Evolutionary conservation across 257 asterid species (phyloP).

Genomic region (Solanum neorickii): DNA sequence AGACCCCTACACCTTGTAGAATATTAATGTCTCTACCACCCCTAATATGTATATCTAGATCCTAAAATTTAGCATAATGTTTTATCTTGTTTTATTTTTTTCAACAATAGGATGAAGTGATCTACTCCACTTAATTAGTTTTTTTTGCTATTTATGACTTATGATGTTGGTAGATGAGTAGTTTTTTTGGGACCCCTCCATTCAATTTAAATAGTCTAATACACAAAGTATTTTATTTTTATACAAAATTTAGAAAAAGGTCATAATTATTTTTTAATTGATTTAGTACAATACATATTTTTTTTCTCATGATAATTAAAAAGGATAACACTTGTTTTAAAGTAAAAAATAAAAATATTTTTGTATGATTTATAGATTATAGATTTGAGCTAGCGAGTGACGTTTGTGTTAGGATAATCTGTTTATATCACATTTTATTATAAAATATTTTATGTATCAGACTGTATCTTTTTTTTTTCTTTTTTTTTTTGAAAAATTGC

Average conservation of each 20-base stretch:
- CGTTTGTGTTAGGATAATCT: background rate
- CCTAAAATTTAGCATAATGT: background rate
- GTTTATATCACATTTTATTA: background rate
- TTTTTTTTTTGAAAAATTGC: background rate
- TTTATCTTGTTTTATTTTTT: background rate
- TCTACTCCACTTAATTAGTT: background rate
- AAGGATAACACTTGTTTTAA: background rate
- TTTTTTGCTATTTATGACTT: background rate
- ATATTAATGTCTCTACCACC: background rate
- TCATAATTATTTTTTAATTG: background rate
- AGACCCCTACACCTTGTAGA: background rate
- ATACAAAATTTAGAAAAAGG: background rate
- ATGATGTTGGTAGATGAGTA: background rate
- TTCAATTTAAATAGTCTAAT: background rate
- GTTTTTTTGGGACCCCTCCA: background rate
- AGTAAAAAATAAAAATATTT: too few species aligned
- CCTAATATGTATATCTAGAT: background rate
- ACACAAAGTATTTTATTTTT: background rate
- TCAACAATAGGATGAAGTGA: background rate
- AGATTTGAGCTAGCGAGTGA: background rate
- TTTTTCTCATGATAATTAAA: background rate
- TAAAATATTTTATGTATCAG: background rate
- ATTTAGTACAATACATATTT: too few species aligned
- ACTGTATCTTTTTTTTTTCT: background rate
- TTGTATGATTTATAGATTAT: background rate